These are phyloP conservation scores for Lepiota subincarnata DNA, from an alignment of 768 basidiomycete genomes.

Conservation along the genomic window DNA sequence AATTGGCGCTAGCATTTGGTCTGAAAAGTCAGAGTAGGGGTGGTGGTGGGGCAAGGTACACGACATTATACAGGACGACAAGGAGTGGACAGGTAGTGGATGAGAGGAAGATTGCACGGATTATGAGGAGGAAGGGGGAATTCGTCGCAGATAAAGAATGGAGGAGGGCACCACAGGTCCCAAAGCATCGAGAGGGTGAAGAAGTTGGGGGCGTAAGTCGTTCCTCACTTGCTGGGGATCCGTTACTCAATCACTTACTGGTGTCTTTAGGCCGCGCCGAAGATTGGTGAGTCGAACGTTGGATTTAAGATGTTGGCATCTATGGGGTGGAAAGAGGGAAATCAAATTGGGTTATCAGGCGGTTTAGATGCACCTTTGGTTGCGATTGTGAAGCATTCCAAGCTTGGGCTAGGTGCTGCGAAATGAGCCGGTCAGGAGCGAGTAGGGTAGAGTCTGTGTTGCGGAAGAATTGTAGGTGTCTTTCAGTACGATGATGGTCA, in stretches of 20 bases:
- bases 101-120: conserved; percentile 53
- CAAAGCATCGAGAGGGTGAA: conserved; percentile 75
- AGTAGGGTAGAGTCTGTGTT: too few species aligned
- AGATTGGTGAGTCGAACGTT: conserved; percentile 73
- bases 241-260: not conserved
- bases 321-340: conserved; percentile 92
- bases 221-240: not conserved
- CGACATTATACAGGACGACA: conserved; percentile 68
- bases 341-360: conserved; percentile 61
- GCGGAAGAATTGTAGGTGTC: too few species aligned
- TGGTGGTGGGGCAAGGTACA: conserved; percentile 64
- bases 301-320: conserved; percentile 83
- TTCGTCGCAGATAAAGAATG: conserved; percentile 27
- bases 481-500: too few species aligned
- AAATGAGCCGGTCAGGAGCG: conserved; percentile 17
- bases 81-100: conserved; percentile 50
- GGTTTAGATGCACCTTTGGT: conserved; percentile 76
- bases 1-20: conserved; percentile 74
- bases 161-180: conserved; percentile 23
- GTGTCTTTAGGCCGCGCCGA: conserved; percentile 62
- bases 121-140: conserved; percentile 35
- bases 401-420: conserved; percentile 76
- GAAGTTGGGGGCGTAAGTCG: conserved; percentile 72
- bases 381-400: conserved; percentile 84
- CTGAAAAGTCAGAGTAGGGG: conserved; percentile 79